phyloP scores from a whole-genome alignment of 2,329 filamentous ascomycete genomes.

The Claviceps paspali region DNA sequence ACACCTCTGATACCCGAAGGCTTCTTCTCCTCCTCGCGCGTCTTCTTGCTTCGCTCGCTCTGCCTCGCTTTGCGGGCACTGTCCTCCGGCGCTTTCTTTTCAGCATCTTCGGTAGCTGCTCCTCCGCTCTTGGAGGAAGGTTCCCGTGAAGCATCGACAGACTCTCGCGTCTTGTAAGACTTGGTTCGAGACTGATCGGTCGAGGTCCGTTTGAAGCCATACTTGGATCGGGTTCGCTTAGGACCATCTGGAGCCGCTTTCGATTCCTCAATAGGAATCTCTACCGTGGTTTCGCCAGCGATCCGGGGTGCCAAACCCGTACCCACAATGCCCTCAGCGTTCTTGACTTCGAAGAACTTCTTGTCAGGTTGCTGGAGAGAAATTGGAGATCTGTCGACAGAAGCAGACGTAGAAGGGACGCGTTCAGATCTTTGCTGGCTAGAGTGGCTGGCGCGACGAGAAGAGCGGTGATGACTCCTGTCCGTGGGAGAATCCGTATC shows the following conservation, averaged over 20 bases:
- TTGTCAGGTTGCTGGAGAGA: constrained; percentile 14
- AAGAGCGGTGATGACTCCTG: constrained; percentile 21
- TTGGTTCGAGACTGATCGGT: constrained; percentile 13
- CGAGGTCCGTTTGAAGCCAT: constrained; percentile 13
- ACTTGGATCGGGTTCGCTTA: constrained; percentile 18
- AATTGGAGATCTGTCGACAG: constrained; percentile 12
- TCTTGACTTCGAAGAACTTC: constrained; percentile 27
- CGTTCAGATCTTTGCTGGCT: constrained; percentile 17
- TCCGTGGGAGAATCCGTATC: constrained; percentile 18
- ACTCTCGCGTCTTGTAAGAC: constrained; percentile 11
- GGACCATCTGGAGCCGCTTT: constrained; percentile 11
- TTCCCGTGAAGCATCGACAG: neutral
- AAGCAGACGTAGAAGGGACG: constrained; percentile 13
- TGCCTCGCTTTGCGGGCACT: constrained; percentile 19
- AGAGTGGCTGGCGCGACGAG: constrained; percentile 27
- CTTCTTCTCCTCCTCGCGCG: constrained; percentile 15
- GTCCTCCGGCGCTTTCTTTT: constrained; percentile 14
- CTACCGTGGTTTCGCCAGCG: constrained; percentile 9
- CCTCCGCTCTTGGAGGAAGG: constrained; percentile 3
- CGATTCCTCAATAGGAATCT: constrained; percentile 1
- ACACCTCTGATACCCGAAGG: constrained; percentile 18
- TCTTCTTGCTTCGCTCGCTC: constrained; percentile 20
- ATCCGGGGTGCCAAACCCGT: constrained; percentile 11
- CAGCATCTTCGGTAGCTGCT: constrained; percentile 2
- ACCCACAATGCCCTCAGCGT: constrained; percentile 19